These are phyloP conservation scores for Castanospermum australe DNA, from an alignment of 306 rosid species.

Conservation along the genomic window DNA sequence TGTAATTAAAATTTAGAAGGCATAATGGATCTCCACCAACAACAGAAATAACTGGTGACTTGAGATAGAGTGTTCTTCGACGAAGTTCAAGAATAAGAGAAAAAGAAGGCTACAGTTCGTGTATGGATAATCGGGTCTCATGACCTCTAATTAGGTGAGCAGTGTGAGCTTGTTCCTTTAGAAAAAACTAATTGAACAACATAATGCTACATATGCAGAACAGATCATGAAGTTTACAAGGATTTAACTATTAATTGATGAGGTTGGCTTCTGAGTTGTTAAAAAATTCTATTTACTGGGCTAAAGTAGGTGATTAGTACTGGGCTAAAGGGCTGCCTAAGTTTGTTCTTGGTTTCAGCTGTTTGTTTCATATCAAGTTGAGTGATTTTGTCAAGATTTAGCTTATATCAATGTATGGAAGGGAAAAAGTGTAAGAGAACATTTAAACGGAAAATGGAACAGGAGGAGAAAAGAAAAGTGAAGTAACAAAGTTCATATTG, in stretches of 20 bases:
- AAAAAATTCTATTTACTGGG: neutral
- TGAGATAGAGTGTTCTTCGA: slow-evolving; percentile 6
- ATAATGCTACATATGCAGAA: neutral
- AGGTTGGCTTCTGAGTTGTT: neutral
- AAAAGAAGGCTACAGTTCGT: neutral
- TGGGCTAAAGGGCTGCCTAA: neutral
- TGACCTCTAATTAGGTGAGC: neutral
- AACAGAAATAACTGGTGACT: neutral
- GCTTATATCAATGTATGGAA: neutral
- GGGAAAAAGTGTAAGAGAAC: neutral
- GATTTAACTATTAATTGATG: neutral
- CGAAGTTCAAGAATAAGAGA: neutral
- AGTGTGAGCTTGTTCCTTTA: neutral
- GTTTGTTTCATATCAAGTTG: neutral
- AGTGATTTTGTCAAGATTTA: neutral
- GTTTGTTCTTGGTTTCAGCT: neutral
- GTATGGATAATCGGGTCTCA: neutral
- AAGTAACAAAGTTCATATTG: neutral
- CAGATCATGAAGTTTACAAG: neutral
- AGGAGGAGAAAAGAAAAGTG: neutral
- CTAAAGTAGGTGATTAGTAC: neutral
- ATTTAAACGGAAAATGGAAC: neutral
- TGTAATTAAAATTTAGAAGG: slow-evolving; percentile 10
- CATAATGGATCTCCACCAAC: slow-evolving; percentile 14
- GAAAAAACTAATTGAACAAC: neutral